phyloP scores from a whole-genome alignment of 805 yeast species.

The Wickerhamomyces canadensis region DNA sequence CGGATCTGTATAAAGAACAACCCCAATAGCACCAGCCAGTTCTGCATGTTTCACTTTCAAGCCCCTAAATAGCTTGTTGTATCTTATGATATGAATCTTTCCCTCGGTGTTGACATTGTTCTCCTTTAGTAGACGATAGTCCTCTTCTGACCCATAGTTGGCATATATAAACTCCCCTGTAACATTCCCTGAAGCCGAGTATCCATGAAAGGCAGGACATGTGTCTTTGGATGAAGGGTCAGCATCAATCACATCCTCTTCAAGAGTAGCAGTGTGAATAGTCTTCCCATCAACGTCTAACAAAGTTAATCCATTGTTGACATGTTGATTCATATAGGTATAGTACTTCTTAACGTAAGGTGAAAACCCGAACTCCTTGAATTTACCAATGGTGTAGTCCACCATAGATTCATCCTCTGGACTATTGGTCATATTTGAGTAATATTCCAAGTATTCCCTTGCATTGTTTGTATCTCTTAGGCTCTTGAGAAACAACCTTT shows the following conservation, averaged over 20 bases:
- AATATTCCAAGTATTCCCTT: constrained; percentile 21
- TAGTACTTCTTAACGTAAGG: constrained; percentile 51
- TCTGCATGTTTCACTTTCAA: constrained; percentile 59
- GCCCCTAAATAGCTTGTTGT: constrained; percentile 46
- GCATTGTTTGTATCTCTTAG: constrained; percentile 31
- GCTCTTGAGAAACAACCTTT: constrained; percentile 49
- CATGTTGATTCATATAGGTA: constrained; percentile 48
- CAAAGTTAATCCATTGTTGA: constrained; percentile 37
- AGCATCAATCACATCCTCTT: constrained; percentile 38
- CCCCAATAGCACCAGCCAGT: constrained; percentile 56
- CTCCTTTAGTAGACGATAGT: constrained; percentile 39
- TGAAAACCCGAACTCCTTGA: constrained; percentile 45
- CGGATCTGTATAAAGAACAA: constrained; percentile 45
- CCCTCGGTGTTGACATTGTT: constrained; percentile 40
- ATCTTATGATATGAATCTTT: constrained; percentile 56
- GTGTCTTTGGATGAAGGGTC: constrained; percentile 44
- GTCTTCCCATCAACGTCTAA: constrained; percentile 30
- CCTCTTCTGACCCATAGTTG: constrained; percentile 54
- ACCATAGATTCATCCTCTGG: constrained; percentile 37
- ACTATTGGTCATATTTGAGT: constrained; percentile 27
- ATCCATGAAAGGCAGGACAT: constrained; percentile 53
- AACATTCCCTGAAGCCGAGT: constrained; percentile 59
- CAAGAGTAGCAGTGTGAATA: constrained; percentile 41
- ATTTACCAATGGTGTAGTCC: constrained; percentile 45
- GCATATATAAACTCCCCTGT: constrained; percentile 50